These are phyloP conservation scores for Volvox africanus DNA, from an alignment of 139 green algal genomes.

Conservation along the genomic window DNA sequence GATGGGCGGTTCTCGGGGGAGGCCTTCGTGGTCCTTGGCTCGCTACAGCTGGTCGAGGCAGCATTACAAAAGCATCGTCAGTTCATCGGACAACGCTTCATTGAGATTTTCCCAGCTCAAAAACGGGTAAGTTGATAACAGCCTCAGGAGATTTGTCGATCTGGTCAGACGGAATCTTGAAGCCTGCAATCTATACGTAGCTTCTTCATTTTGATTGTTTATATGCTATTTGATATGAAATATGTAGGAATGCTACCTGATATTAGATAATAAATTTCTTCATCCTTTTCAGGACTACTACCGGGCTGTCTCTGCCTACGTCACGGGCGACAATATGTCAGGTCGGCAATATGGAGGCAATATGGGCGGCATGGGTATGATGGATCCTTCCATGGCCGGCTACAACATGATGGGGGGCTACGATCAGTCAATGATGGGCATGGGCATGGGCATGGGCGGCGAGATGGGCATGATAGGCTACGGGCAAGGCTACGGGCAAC, in stretches of 20 bases:
- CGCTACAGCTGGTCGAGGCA: conserved; percentile 73
- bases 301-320: conserved; percentile 65
- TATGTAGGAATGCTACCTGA: background rate
- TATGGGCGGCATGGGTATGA: conserved; percentile 49
- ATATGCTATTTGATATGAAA: background rate
- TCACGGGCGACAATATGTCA: conserved; percentile 56
- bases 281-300: conserved; percentile 79
- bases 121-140: conserved; percentile 70
- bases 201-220: background rate
- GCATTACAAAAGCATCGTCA: conserved; percentile 80
- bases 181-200: background rate
- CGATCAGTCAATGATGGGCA: conserved; percentile 80
- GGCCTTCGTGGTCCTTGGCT: conserved; percentile 79
- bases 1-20: conserved; percentile 82
- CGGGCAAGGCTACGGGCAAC: conserved; percentile 45
- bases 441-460: conserved; percentile 63
- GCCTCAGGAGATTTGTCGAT: too few species aligned
- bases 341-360: conserved; percentile 10
- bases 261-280: background rate
- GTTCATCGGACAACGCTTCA: conserved; percentile 86
- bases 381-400: conserved; percentile 40
- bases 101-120: conserved; percentile 85
- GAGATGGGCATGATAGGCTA: conserved; percentile 41
- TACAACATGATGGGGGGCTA: conserved; percentile 52
- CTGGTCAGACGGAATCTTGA: background rate